Evolutionary conservation across 345 rosid species (phyloP), one percentile per base, ranked within the genome.

Genomic region (Conringia planisiliqua): DNA sequence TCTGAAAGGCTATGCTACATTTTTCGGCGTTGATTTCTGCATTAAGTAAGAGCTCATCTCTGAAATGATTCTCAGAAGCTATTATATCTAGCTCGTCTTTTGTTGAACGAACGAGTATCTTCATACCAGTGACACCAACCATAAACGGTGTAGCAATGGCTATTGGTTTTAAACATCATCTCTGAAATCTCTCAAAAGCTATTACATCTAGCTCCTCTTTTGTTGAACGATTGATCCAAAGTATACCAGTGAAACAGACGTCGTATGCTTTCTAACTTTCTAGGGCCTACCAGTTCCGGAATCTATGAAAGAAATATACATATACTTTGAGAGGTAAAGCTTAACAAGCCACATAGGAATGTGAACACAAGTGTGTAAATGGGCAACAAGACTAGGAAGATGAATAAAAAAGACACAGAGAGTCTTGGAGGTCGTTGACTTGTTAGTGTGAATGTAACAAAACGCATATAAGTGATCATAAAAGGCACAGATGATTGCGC

Each of bases 391-490:
- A 12, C 22, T 7, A 1, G 38, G 20, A 46, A 9, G 26, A 47
- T 24, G 38, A 24, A 43, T 16, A 33, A 10, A 46, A 47, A 24
- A 70, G 48, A 71, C 10, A 56, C 17, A 57, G 42, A 22, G 0
- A 30, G 56, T 22, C n/a, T 51, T 51, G 16, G n/a, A 22, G 57
- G 54, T 64, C 18, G 39, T 73, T 55, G 71, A 64, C 38, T 55
- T 26, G 61, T 74, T 66, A 66, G 67, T 74, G 73, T 74, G 78
- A 74, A 74, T 26, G 61, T 66, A 66, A 58, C 72, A 24, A 74
- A 74, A 66, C 43, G 60, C 67, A 46, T 74, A 43, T 26, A 10
- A 10, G 9, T 55, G 36, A 30, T 65, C 7, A 30, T 47, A 17
- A 30, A 63, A 30, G 20, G 29, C 26, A 44, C 24, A n/a, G 2